These are phyloP conservation scores for Chamaecyparis obtusa DNA, from an alignment of 75 land plant species.

Conservation along the genomic window DNA sequence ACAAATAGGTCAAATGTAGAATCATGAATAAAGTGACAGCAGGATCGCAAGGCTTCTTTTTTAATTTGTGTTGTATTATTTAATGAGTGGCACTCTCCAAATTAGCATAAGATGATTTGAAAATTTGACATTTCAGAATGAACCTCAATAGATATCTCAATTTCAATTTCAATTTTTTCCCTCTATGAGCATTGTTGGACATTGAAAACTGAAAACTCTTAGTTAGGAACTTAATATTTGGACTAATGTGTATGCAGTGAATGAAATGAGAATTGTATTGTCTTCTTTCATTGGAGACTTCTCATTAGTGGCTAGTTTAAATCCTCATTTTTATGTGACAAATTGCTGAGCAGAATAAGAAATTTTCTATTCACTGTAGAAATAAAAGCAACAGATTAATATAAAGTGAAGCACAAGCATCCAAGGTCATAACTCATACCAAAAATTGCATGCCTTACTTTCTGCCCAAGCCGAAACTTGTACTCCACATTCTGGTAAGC, in stretches of 20 bases:
- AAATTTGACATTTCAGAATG: not conserved
- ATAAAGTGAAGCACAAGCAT: not conserved
- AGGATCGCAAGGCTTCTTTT: not conserved
- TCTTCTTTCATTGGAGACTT: not conserved
- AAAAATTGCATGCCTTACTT: conserved; percentile 71
- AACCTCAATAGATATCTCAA: not conserved
- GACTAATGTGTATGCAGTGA: not conserved
- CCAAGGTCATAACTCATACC: conserved; percentile 39
- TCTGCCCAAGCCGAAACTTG: conserved; percentile 87
- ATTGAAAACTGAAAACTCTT: not conserved
- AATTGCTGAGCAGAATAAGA: not conserved
- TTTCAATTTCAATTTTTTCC: not conserved
- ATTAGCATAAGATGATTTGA: not conserved
- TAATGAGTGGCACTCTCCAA: not conserved
- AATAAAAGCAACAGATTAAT: not conserved
- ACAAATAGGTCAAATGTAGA: not conserved
- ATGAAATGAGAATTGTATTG: not conserved
- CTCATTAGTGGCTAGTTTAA: not conserved
- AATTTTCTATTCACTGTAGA: not conserved
- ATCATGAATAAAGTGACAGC: not conserved
- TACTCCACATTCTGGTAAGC: conserved; percentile 64
- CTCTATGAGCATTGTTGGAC: not conserved
- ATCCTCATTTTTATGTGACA: not conserved
- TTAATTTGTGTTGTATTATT: not conserved
- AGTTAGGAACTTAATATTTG: not conserved